These are phyloP conservation scores for Neonectria magnoliae DNA, from an alignment of 2,329 filamentous ascomycete species.

Conservation along the genomic window DNA sequence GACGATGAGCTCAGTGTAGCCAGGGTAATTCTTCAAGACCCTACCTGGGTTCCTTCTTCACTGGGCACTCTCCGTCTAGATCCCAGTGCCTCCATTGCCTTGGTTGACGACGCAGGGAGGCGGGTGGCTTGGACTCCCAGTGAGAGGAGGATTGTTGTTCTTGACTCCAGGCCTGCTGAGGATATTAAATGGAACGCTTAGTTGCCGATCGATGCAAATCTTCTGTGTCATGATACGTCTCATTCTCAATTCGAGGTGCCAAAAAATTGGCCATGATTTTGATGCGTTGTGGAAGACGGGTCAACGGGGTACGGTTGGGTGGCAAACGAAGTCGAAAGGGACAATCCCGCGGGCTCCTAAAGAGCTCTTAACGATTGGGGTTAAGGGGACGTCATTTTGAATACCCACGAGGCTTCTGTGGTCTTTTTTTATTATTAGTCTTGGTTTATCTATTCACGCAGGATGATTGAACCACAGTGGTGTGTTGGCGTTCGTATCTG, in stretches of 20 bases:
- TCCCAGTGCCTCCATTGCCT: slow-evolving; percentile 25
- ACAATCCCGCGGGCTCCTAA: background rate
- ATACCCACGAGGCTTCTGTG: slow-evolving; percentile 22
- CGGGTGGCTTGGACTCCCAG: slow-evolving; percentile 35
- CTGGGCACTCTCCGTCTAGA: slow-evolving; percentile 29
- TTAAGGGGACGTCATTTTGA: background rate
- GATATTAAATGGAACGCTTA: background rate
- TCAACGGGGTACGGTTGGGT: background rate
- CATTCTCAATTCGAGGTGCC: too few species aligned
- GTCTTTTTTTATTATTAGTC: background rate
- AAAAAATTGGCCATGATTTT: background rate
- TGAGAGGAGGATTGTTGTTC: slow-evolving; percentile 35
- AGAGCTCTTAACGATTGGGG: background rate
- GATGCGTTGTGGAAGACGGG: background rate
- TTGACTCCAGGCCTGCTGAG: slow-evolving; percentile 21
- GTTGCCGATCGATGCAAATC: background rate
- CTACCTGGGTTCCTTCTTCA: slow-evolving; percentile 49
- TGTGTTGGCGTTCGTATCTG: background rate
- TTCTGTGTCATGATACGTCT: background rate
- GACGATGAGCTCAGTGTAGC: slow-evolving; percentile 50
- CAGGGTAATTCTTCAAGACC: slow-evolving; percentile 56
- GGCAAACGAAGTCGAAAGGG: background rate
- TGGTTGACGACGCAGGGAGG: slow-evolving; percentile 38
- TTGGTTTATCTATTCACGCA: background rate
- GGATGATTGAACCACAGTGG: background rate